Evolutionary conservation across 2,329 filamentous ascomycete genomes (phyloP).

Genomic region (Daldinia sp.): DNA sequence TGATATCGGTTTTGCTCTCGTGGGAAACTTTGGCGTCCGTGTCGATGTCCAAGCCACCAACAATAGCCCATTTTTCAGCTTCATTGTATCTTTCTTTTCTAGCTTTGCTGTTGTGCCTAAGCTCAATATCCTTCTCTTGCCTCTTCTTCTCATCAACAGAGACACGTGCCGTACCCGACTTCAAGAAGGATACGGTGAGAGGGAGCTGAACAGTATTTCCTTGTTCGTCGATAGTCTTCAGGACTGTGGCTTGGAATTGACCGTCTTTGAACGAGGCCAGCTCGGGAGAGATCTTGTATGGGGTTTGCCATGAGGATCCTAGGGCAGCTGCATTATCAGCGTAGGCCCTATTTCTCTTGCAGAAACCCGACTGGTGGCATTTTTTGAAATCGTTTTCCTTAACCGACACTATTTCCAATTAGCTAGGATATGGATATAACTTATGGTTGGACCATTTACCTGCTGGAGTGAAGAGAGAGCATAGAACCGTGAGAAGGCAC

Average conservation of each 20-base stretch:
- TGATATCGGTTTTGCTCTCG: conserved; percentile 75
- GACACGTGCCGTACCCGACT: conserved; percentile 88
- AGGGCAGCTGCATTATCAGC: conserved; percentile 79
- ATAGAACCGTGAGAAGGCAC: conserved; percentile 68
- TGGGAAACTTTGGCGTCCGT: conserved; percentile 75
- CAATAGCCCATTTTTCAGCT: conserved; percentile 85
- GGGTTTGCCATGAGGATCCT: conserved; percentile 78
- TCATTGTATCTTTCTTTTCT: conserved; percentile 97
- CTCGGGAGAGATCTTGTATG: conserved; percentile 80
- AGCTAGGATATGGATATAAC: conserved; percentile 8
- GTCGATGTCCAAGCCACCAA: conserved; percentile 82
- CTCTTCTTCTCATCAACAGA: conserved; percentile 92
- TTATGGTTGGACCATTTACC: conserved; percentile 58
- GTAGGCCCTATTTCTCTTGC: conserved; percentile 90
- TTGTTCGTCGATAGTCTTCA: conserved; percentile 78
- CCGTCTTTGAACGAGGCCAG: conserved; percentile 83
- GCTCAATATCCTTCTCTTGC: conserved; percentile 86
- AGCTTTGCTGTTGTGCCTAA: conserved; percentile 84
- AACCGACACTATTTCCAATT: conserved; percentile 72
- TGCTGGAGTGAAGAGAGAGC: conserved; percentile 72
- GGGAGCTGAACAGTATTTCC: conserved; percentile 82
- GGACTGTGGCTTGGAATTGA: conserved; percentile 80
- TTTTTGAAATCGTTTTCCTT: conserved; percentile 99
- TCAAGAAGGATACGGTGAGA: conserved; percentile 86
- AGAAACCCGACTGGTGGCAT: conserved; percentile 96